A percentile compares a stretch with the other conserved stretches of the same genome.
phyloP scores from a whole-genome alignment of 2,329 filamentous ascomycete genomes.

The Neurospora sp. region DNA sequence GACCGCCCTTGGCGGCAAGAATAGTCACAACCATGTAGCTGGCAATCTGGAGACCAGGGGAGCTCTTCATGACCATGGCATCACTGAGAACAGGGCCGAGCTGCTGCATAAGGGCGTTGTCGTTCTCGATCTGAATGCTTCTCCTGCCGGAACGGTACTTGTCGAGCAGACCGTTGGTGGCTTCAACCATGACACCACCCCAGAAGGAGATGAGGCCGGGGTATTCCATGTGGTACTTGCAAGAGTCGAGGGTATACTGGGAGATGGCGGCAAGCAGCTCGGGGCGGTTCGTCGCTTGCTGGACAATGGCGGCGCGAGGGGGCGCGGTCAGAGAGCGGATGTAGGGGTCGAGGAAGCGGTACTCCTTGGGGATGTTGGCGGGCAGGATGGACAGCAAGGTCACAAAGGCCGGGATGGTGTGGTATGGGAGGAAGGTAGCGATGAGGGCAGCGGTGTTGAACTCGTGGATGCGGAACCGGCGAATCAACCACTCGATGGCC shows the following conservation, averaged over 20 bases:
- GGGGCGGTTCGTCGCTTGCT: conserved; percentile 70
- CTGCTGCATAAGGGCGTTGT: conserved; percentile 64
- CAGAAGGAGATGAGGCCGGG: conserved; percentile 78
- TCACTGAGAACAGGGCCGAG: conserved; percentile 63
- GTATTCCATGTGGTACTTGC: conserved; percentile 62
- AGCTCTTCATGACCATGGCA: conserved; percentile 64
- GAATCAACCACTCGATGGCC: conserved; percentile 87
- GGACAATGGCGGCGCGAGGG: conserved; percentile 71
- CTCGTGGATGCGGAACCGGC: conserved; percentile 64
- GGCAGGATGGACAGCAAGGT: conserved; percentile 83
- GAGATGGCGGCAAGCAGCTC: conserved; percentile 70
- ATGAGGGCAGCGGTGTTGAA: conserved; percentile 72
- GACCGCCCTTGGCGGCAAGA: conserved; percentile 68
- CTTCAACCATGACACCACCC: conserved; percentile 79
- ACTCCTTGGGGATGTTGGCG: conserved; percentile 58
- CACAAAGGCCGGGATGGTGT: conserved; percentile 74
- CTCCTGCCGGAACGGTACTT: conserved; percentile 63
- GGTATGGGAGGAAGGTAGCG: conserved; percentile 85
- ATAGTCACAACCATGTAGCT: conserved; percentile 88
- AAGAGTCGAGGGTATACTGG: conserved; percentile 64
- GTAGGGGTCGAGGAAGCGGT: conserved; percentile 81
- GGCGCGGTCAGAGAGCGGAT: conserved; percentile 65
- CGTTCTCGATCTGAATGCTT: conserved; percentile 67
- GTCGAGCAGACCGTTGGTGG: conserved; percentile 74
- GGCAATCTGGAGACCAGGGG: conserved; percentile 70